Evolutionary conservation across 2,329 filamentous ascomycete genomes (phyloP).

Genomic region (Penicillium sp.): DNA sequence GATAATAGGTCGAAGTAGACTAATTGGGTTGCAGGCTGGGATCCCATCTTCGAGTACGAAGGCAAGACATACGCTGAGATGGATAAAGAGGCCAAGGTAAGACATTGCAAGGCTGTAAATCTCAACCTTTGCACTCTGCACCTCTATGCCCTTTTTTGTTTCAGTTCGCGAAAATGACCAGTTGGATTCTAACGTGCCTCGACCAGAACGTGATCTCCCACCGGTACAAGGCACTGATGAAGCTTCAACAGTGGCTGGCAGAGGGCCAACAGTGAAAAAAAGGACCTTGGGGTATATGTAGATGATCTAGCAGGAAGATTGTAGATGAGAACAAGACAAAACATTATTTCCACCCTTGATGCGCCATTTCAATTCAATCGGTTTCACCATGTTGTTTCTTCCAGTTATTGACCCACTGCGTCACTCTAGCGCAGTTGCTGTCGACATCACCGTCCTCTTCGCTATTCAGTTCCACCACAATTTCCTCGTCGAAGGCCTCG

Average conservation of each 20-base stretch:
- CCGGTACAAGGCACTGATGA: slow-evolving; percentile 80
- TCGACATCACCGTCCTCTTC: slow-evolving; percentile 84
- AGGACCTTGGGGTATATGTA: slow-evolving; percentile 17
- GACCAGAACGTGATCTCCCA: slow-evolving; percentile 82
- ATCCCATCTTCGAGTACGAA: slow-evolving; percentile 91
- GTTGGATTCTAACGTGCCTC: slow-evolving; percentile 16
- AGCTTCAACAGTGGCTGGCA: slow-evolving; percentile 79
- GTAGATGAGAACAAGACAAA: slow-evolving; percentile 2
- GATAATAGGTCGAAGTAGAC: background rate
- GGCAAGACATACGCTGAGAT: slow-evolving; percentile 95
- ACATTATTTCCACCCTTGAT: background rate
- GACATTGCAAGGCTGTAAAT: background rate
- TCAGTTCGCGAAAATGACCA: background rate
- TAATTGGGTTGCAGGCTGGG: slow-evolving; percentile 68
- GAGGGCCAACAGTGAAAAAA: slow-evolving; percentile 31
- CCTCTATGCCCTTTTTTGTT: background rate
- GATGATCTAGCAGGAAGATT: slow-evolving; percentile 2
- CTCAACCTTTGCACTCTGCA: background rate
- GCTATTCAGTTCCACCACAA: slow-evolving; percentile 85
- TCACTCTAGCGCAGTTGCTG: slow-evolving; percentile 79
- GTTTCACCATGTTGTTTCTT: slow-evolving; percentile 53
- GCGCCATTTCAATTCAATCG: slow-evolving; percentile 21
- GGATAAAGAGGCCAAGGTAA: slow-evolving; percentile 85
- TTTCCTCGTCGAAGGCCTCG: slow-evolving; percentile 81
- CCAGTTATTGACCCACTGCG: slow-evolving; percentile 81